Base-by-base conservation (phyloP, 306 rosid species). In the Trifolium repens region DNA sequence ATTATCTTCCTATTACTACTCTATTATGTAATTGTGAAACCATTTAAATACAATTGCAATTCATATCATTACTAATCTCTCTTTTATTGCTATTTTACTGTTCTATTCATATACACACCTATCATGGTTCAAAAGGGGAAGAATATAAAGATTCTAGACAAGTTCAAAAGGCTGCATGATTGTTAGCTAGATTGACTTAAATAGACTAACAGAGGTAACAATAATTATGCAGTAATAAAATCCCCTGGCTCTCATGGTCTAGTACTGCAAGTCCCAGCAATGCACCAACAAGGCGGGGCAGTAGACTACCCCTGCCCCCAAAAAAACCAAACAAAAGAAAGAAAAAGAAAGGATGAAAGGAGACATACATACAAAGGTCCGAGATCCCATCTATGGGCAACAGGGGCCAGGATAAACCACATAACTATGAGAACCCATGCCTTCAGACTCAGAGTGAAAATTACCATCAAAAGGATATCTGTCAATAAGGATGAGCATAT, bases 391-490 rank as follows among this genome's bases (percentile, higher is more conserved):
- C 82, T 87, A 81, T 91, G 90, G 78, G 97, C 96, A 82, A 91
- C 79, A 63, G 97, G 97, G 80, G 98, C 96, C 72, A 91, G 64
- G 85, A 91, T 76, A 86, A 94, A 94, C 98, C 97, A 91, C 81
- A 91, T 50, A 49, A 89, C 54, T 73, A 92, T 89, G 69, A 85
- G 66, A 66, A 71, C 62, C 98, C 98, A 94, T 65, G 84, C 83
- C 89, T 87, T 94, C 80, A 91, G 67, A 79, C 96, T 91, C 69
- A 92, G 87, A 73, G 96, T 85, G 88, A 94, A 90, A 80, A 94
- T 83, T 69, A 82, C 88, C 96, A 94, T 91, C 92, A 91, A 76
- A 78, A 94, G 75, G 85, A 94, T 86, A 84, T 91, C 99, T 94
- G 87, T 79, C 77, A 87, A 85, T 40, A 72, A 81, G 64, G 53